Evolutionary conservation across 2,329 filamentous ascomycete genomes (phyloP), one percentile per base, ranked within the genome.

Genomic region (Curvularia sp.): DNA sequence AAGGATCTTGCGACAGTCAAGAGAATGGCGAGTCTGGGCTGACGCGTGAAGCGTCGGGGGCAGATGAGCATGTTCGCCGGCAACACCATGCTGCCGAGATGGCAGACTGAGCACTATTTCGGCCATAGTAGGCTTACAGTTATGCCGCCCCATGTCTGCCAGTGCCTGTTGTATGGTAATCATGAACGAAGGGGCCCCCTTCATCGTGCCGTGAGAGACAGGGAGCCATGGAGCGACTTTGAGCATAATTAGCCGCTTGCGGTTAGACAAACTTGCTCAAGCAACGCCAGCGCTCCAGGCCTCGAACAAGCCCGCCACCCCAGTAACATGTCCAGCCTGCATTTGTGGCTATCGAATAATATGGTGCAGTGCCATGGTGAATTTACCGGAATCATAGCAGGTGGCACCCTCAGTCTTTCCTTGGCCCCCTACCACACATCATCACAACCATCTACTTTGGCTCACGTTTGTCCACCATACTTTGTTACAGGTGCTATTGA

Each of bases 1-100:
- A 61, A 54, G 12, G 66, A 66, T 72, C 50, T 59, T 71, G 73
- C 65, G 73, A 74, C 72, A 70, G 64, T 67, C 66, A 71, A 71
- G 72, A 68, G 60, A 34, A 19, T 54, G 64, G 61, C 66, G 70
- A 69, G 64, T 50, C 63, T 60, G 48, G 57, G 71, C 69, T 75
- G 74, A 74, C 62, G 71, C 74, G 57, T 63, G 62, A 57, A 70
- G 66, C 68, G 72, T 69, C 61, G 53, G 66, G 66, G 61, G 54
- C 49, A 42, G 46, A 55, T 47, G 47, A 61, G 64, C 47, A 25
- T 15, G 45, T 55, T 48, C 50, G 28, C 21, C 47, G 52, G 52
- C 27, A 41, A 46, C 45, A 30, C 25, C 51, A 38, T 19, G 39
- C 46, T 12, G 47, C 47, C 47, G 43, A 55, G 52, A 21, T 30